Base-by-base conservation (phyloP, 1,284 basidiomycete species). In the Chalciporus sp. region DNA sequence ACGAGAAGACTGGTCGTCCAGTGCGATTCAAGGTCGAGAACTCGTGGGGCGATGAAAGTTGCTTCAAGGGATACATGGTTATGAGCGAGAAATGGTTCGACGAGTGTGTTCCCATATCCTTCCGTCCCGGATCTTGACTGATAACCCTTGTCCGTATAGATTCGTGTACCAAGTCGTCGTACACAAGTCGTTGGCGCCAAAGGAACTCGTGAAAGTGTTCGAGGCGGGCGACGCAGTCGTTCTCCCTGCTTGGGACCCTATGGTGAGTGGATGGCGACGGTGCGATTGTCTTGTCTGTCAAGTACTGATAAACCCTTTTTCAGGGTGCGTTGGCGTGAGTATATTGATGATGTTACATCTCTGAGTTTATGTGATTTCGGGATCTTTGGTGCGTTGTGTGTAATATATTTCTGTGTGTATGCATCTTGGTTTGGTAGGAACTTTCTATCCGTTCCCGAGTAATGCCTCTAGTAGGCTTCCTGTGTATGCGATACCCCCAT, bases 11-110 rank as follows among this genome's bases (percentile, higher is more conserved):
- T 0, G 93, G 93, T 45, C 84, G 84, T 54, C 88, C 94, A 1
- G 74, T 95, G 29, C 81, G 94, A 11, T 98, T 93, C 82, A 91
- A 94, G 72, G 92, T 98, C 11, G 95, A 98, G 79, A 98, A 98
- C 76, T 90, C 86, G 9, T 98, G 95, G 96, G 90, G 92, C 23
- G 83, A 86, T n/a, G 76, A 76, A 0, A 80, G 79, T 0, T 92
- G 95, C 19, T 81, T 93, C 60, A 88, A 94, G 64, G 95, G 94
- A 2, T 98, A 88, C 75, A 95, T 92, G 75, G 86, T 96, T 62
- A 96, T 96, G 92, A 90, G 86, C 43, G 88, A 91, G 58, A 78
- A 77, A 41, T 98, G 95, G 95, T 98, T 98, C 73, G 85, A 90
- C 57, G 80, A 98, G 86, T 94, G 70, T 60, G 89, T 84, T 5